A percentile compares a stretch with the other conserved stretches of the same genome.
These are phyloP conservation scores for Pseudotulostoma volvatum DNA, from an alignment of 495 filamentous ascomycete genomes.

Conservation along the genomic window DNA sequence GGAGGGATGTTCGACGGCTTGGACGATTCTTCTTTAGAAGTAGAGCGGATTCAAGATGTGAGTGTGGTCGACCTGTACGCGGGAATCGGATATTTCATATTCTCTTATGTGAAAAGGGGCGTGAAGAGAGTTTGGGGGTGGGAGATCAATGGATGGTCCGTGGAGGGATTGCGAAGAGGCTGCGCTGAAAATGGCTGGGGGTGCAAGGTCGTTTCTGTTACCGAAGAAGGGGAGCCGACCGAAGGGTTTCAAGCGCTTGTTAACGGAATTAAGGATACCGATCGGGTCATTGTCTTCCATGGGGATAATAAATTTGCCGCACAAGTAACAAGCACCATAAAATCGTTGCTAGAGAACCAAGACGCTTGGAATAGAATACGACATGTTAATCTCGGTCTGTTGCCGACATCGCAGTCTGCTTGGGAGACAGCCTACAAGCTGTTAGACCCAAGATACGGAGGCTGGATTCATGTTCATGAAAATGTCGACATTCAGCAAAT, in stretches of 20 bases:
- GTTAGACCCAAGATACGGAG: constrained; percentile 32
- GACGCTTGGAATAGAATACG: constrained; percentile 21
- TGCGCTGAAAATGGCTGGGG: constrained; percentile 50
- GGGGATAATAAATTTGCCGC: constrained; percentile 49
- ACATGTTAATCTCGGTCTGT: constrained; percentile 70
- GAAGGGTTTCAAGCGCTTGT: constrained; percentile 14
- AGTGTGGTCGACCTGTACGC: constrained; percentile 73
- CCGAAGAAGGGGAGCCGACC: constrained; percentile 12
- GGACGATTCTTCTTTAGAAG: constrained; percentile 13
- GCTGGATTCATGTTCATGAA: constrained; percentile 76
- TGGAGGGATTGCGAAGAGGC: constrained; percentile 63
- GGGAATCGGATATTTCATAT: constrained; percentile 85
- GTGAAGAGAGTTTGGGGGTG: constrained; percentile 58
- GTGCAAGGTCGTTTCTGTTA: constrained; percentile 30
- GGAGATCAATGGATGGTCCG: constrained; percentile 80
- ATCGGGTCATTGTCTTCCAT: constrained; percentile 46
- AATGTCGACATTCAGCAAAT: constrained; percentile 56
- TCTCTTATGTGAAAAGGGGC: constrained; percentile 59
- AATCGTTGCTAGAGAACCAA: constrained; percentile 9
- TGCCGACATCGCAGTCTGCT: constrained; percentile 48
- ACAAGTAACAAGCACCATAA: constrained; percentile 23
- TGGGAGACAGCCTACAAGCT: constrained; percentile 53
- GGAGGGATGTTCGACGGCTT: constrained; percentile 16
- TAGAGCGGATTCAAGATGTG: constrained; percentile 15
- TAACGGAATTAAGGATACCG: constrained; percentile 13